Conservation (phyloP, 2,329 filamentous ascomycete genomes). For the Cladosporium sp. region DNA sequence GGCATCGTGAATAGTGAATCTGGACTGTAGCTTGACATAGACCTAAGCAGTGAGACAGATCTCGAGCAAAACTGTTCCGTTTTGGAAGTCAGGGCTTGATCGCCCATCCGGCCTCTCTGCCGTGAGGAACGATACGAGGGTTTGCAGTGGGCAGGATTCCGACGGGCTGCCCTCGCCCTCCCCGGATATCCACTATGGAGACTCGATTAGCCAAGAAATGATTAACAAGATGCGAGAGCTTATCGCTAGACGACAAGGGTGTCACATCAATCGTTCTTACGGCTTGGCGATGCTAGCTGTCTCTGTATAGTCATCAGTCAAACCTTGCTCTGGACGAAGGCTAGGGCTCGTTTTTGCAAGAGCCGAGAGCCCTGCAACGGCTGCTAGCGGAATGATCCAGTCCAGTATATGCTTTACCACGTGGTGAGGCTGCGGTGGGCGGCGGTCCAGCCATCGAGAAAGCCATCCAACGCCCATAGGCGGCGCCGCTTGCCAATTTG, state of each 20-base stretch:
- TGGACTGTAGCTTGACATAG: constrained; percentile 5
- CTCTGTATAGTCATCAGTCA: too few species aligned
- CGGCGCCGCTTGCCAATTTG: too few species aligned
- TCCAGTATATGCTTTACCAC: neutral
- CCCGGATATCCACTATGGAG: too few species aligned
- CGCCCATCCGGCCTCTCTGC: neutral
- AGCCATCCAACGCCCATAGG: neutral
- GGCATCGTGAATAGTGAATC: neutral
- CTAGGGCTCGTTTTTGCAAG: neutral
- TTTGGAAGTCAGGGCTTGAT: constrained; percentile 1
- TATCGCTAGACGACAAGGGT: too few species aligned
- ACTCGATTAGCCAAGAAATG: too few species aligned
- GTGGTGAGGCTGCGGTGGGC: neutral
- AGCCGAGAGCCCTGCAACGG: neutral
- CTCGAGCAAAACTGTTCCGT: neutral
- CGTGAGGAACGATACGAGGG: neutral
- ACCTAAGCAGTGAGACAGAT: neutral
- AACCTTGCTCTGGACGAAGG: neutral
- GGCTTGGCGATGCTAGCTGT: too few species aligned
- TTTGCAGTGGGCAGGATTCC: too few species aligned
- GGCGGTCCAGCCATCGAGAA: neutral
- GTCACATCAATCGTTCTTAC: too few species aligned
- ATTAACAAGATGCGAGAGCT: too few species aligned
- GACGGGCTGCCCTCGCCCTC: too few species aligned
- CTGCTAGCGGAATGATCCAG: neutral